Conservation (phyloP, 495 filamentous ascomycete species). For the Pseudomonodictys pantanalensis region DNA sequence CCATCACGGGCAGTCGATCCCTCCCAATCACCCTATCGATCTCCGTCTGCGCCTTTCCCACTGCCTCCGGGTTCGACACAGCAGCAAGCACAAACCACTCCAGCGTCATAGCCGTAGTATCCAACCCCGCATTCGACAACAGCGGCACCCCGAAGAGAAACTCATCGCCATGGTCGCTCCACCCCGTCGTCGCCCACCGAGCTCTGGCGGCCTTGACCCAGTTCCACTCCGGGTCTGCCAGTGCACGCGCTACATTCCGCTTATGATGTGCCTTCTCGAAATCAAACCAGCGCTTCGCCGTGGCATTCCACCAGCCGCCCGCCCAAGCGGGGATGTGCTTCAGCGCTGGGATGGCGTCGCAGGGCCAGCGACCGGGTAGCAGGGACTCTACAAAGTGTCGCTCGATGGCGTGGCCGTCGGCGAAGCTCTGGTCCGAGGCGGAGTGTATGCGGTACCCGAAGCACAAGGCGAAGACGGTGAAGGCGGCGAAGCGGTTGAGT, state of each 20-base stretch:
- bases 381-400: constrained; percentile 41
- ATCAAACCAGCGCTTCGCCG: constrained; percentile 46
- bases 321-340: constrained; percentile 49
- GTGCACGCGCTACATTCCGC: neutral
- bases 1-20: constrained; percentile 36
- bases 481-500: too few species aligned
- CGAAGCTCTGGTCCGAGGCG: constrained; percentile 36
- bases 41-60: constrained; percentile 34
- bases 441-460: too few species aligned
- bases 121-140: neutral
- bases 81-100: constrained; percentile 13
- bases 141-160: neutral
- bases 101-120: constrained; percentile 5
- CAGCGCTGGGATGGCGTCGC: constrained; percentile 46
- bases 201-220: neutral
- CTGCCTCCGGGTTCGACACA: neutral
- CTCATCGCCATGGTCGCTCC: neutral
- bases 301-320: constrained; percentile 29
- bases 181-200: neutral
- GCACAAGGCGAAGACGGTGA: too few species aligned
- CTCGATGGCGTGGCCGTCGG: constrained; percentile 35
- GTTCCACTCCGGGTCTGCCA: neutral
- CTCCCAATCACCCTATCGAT: constrained; percentile 42
- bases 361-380: constrained; percentile 43
- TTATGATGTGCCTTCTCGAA: constrained; percentile 33